phyloP scores from a whole-genome alignment of 2,329 filamentous ascomycete species.

The Karstenula rhodostoma region DNA sequence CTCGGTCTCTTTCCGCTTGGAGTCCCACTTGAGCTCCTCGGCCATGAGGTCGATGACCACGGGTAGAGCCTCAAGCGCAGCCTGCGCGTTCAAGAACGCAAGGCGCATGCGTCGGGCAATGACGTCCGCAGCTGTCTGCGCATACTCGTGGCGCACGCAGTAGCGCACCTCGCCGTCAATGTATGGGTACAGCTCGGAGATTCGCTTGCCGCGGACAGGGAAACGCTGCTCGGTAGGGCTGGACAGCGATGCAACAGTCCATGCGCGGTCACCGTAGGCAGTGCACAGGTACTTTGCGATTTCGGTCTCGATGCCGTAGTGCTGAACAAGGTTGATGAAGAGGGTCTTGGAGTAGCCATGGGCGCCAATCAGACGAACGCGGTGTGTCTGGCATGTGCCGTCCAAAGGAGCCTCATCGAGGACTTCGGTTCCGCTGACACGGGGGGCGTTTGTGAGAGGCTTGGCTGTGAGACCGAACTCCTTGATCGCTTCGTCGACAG shows the following conservation, averaged over 20 bases:
- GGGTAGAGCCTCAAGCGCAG: slow-evolving; percentile 84
- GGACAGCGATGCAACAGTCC: slow-evolving; percentile 85
- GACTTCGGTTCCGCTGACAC: slow-evolving; percentile 74
- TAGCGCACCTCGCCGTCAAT: slow-evolving; percentile 92
- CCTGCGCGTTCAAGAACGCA: slow-evolving; percentile 91
- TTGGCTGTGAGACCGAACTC: slow-evolving; percentile 70
- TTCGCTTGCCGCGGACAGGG: slow-evolving; percentile 81
- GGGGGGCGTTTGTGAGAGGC: slow-evolving; percentile 66
- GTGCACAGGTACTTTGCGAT: slow-evolving; percentile 87
- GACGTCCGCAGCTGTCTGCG: slow-evolving; percentile 88
- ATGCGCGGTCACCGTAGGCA: slow-evolving; percentile 91
- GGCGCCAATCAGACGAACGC: slow-evolving; percentile 80
- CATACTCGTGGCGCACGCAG: slow-evolving; percentile 87
- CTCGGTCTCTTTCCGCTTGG: slow-evolving; percentile 75
- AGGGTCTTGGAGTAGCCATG: slow-evolving; percentile 90
- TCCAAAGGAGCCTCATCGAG: slow-evolving; percentile 76
- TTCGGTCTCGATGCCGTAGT: slow-evolving; percentile 90
- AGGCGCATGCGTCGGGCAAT: slow-evolving; percentile 84
- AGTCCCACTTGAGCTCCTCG: slow-evolving; percentile 82
- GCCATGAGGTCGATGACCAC: slow-evolving; percentile 88
- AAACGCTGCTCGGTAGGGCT: slow-evolving; percentile 79
- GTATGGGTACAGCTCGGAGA: slow-evolving; percentile 84
- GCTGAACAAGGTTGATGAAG: slow-evolving; percentile 94
- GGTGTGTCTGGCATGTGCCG: slow-evolving; percentile 83
- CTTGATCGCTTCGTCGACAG: slow-evolving; percentile 79